Conservation (phyloP, 78 protist species). For the Dictyostelium intermedium region DNA sequence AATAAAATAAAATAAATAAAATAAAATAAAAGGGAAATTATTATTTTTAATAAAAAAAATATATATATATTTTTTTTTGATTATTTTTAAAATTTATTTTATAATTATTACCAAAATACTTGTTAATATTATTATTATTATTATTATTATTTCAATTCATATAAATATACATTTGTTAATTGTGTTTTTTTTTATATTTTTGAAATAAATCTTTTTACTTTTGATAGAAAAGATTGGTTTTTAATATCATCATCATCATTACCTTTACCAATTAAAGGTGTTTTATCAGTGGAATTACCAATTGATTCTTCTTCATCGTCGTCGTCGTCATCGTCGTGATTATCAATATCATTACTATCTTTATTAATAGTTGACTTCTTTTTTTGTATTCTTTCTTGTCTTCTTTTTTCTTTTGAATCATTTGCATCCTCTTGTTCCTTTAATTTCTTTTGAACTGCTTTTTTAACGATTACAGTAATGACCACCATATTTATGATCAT, state of each 20-base stretch:
- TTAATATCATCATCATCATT: background rate
- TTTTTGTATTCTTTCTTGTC: background rate
- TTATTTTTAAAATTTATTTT: background rate
- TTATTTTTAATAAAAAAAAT: background rate
- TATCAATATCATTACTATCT: background rate
- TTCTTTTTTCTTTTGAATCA: background rate
- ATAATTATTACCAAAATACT: background rate
- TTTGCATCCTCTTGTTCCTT: background rate
- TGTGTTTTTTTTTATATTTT: background rate
- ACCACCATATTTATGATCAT: conserved; percentile 26
- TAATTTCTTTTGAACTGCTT: conserved; percentile 49
- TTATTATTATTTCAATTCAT: background rate
- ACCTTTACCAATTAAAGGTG: background rate
- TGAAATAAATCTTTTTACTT: background rate
- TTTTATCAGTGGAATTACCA: background rate
- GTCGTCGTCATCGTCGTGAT: background rate
- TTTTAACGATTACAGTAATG: conserved; percentile 29
- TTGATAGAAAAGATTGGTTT: background rate
- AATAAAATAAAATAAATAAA: too few relatives aligned
- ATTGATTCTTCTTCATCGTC: background rate
- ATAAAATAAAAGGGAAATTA: too few relatives aligned
- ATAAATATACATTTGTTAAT: background rate
- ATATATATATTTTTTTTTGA: background rate
- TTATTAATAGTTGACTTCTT: background rate
- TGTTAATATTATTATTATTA: background rate